These are phyloP conservation scores for Cladophialophora exuberans DNA, from an alignment of 2,329 filamentous ascomycete genomes.

Conservation along the genomic window DNA sequence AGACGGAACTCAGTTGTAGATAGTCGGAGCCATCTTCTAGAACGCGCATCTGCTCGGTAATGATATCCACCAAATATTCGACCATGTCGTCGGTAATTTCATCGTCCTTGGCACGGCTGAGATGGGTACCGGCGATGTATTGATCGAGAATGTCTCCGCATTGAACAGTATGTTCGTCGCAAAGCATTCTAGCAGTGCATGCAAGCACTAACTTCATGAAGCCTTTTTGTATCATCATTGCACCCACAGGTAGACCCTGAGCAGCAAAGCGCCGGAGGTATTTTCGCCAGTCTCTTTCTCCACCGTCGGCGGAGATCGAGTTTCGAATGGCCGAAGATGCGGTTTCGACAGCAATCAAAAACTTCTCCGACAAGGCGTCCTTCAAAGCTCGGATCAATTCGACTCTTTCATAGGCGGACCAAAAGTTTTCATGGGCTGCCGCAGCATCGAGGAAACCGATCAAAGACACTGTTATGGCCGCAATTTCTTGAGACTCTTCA, in stretches of 20 bases:
- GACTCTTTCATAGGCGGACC: slow-evolving; percentile 74
- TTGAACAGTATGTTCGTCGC: slow-evolving; percentile 62
- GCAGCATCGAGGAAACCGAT: slow-evolving; percentile 86
- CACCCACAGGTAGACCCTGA: slow-evolving; percentile 78
- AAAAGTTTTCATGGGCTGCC: slow-evolving; percentile 77
- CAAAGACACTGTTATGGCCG: slow-evolving; percentile 81
- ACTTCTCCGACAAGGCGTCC: slow-evolving; percentile 77
- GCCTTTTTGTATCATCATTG: slow-evolving; percentile 86
- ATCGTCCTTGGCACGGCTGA: slow-evolving; percentile 37
- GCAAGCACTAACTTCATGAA: slow-evolving; percentile 85
- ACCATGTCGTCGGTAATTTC: slow-evolving; percentile 49
- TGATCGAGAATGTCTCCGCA: slow-evolving; percentile 72
- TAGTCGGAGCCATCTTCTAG: slow-evolving; percentile 91
- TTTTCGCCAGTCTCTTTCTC: slow-evolving; percentile 83
- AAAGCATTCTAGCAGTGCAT: slow-evolving; percentile 72
- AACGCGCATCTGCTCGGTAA: slow-evolving; percentile 80
- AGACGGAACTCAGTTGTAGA: slow-evolving; percentile 78
- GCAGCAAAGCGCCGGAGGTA: slow-evolving; percentile 82
- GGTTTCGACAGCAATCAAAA: slow-evolving; percentile 83
- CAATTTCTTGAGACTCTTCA: slow-evolving; percentile 64
- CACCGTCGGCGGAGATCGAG: slow-evolving; percentile 65
- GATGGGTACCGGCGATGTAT: slow-evolving; percentile 63
- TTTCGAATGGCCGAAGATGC: slow-evolving; percentile 90
- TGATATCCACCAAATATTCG: slow-evolving; percentile 68
- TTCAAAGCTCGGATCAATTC: slow-evolving; percentile 72